A percentile compares a stretch with the other conserved stretches of the same genome.
Evolutionary conservation across 306 rosid species (phyloP).

Genomic region (Sechiopsis laciniata): DNA sequence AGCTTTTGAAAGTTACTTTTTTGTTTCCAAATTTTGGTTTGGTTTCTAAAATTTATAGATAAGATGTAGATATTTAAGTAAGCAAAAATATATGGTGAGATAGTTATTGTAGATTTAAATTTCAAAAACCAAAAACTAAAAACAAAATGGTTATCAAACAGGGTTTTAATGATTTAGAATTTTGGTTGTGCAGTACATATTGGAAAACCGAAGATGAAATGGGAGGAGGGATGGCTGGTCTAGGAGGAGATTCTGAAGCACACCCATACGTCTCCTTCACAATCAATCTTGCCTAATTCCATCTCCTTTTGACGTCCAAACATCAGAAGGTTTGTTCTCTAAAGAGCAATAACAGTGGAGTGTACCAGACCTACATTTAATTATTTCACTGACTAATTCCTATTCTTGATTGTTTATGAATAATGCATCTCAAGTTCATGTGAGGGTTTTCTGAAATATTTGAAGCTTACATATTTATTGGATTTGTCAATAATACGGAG

Average conservation of each 20-base stretch:
- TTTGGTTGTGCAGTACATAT: slow-evolving; percentile 46
- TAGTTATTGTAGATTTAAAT: too few relatives aligned
- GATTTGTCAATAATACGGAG: slow-evolving; percentile 5
- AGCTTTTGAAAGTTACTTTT: too few relatives aligned
- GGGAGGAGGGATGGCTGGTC: slow-evolving; percentile 72
- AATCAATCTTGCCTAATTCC: slow-evolving; percentile 53
- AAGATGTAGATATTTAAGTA: too few relatives aligned
- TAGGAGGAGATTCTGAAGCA: slow-evolving; percentile 66
- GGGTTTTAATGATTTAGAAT: neutral
- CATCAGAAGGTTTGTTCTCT: slow-evolving; percentile 30
- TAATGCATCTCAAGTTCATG: slow-evolving; percentile 14
- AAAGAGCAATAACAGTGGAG: slow-evolving; percentile 43
- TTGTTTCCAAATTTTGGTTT: too few relatives aligned
- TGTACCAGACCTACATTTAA: slow-evolving; percentile 29
- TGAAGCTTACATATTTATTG: slow-evolving; percentile 18
- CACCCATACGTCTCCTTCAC: slow-evolving; percentile 84
- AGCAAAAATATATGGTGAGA: too few relatives aligned
- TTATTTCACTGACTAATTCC: slow-evolving; percentile 13
- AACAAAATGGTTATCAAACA: too few relatives aligned
- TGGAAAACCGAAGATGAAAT: slow-evolving; percentile 79
- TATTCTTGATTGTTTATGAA: slow-evolving; percentile 13
- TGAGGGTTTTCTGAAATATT: slow-evolving; percentile 14
- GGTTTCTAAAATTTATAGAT: too few relatives aligned
- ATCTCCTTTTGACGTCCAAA: neutral
- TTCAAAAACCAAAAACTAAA: too few relatives aligned